Evolutionary conservation across 768 basidiomycete species (phyloP).

Genomic region (Trametes cingulata): DNA sequence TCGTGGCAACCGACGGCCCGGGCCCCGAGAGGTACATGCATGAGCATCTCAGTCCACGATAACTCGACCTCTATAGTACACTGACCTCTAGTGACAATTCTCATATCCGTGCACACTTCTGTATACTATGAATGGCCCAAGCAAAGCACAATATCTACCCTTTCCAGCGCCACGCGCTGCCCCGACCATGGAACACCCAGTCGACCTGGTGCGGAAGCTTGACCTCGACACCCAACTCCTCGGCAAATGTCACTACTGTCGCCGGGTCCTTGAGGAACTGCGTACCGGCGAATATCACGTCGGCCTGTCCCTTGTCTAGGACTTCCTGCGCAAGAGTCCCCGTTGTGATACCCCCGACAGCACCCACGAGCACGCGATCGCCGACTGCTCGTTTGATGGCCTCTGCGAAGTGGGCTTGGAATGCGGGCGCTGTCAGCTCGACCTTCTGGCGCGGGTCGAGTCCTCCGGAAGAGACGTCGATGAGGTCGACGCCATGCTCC

Average conservation of each 20-base stretch:
- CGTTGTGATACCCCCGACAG: conserved; percentile 59
- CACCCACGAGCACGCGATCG: conserved; percentile 45
- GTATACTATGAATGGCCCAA: no score
- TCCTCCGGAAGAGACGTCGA: conserved; percentile 75
- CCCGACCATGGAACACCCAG: conserved; percentile 47
- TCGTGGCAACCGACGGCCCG: no score
- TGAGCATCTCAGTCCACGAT: no score
- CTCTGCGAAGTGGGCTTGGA: conserved; percentile 22
- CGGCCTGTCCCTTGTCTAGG: conserved; percentile 56
- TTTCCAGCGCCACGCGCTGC: not conserved
- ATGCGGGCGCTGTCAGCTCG: conserved; percentile 33
- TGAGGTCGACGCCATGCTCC: conserved; percentile 73
- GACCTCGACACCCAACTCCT: conserved; percentile 51
- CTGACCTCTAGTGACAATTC: no score
- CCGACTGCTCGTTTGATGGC: conserved; percentile 47
- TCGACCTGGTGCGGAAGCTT: conserved; percentile 49
- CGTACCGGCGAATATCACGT: conserved; percentile 39
- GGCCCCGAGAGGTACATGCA: no score
- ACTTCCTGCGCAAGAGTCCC: conserved; percentile 58
- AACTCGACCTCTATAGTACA: no score
- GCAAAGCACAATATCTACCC: no score
- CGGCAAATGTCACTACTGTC: conserved; percentile 45
- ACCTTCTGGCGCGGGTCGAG: conserved; percentile 43
- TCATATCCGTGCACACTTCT: no score
- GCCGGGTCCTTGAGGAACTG: conserved; percentile 59